Evolutionary conservation across 176 grass and related monocot genomes (phyloP), one percentile per base, ranked within the genome.

Genomic region (Pontederia paniculata): DNA sequence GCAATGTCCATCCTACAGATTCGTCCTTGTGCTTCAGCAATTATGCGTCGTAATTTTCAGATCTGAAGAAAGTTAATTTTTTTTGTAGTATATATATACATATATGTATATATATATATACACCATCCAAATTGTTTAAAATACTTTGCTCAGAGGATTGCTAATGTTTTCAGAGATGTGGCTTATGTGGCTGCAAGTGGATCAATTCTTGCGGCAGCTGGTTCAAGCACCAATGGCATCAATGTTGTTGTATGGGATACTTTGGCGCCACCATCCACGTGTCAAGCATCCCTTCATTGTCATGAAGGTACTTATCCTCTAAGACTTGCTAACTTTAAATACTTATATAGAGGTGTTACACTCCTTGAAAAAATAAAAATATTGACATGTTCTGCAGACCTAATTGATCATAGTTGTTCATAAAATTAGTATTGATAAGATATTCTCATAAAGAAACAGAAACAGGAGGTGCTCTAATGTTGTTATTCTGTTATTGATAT

Each of bases 21-120:
- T 96, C 91, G 64, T 81, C 82, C 45, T 50, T 79, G 41, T 96
- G 82, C 73, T 96, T 89, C 74, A 76, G 83, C 53, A 83, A 57
- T 56, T 82, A 96, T 69, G 91, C 91, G 44, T 89, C 79, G 91
- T 96, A 89, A 37, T 37, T 37, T 37, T 37, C 28, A 37, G 5
- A 37, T 37, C 28, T 37, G 28, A 37, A 37, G 1, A 37, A 6
- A n/a, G n/a, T n/a, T n/a, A n/a, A n/a, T n/a, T n/a, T n/a, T n/a
- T n/a, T n/a, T n/a, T n/a, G n/a, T n/a, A n/a, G n/a, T n/a, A n/a
- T n/a, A n/a, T n/a, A n/a, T n/a, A n/a, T n/a, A n/a, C n/a, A 17
- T n/a, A n/a, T 14, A 49, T 15, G 18, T 50, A 49, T 48, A 21
- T 2, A 31, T 16, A 14, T 74, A n/a, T 56, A 12, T 55, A 23